Evolutionary conservation across 2,329 filamentous ascomycete species (phyloP).

Genomic region (Didymella arachidicola): DNA sequence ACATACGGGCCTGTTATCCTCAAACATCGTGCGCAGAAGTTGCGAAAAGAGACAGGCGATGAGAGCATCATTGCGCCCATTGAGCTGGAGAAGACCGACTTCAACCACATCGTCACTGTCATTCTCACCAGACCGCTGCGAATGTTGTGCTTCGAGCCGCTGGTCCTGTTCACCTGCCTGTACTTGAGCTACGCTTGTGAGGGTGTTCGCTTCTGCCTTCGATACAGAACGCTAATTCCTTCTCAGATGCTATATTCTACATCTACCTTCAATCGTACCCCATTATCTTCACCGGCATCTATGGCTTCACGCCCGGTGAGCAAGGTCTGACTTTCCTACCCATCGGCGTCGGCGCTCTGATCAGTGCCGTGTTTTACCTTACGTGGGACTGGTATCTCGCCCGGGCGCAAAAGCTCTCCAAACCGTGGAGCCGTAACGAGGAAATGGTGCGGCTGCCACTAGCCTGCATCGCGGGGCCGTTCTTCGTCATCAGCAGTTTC

Average conservation of each 20-base stretch:
- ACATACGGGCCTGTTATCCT: conserved; percentile 57
- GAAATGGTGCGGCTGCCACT: conserved; percentile 75
- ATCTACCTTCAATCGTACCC: conserved; percentile 80
- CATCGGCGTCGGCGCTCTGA: conserved; percentile 68
- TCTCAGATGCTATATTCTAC: conserved; percentile 63
- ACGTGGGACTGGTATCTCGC: conserved; percentile 69
- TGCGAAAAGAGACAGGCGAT: conserved; percentile 65
- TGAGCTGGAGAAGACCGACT: conserved; percentile 67
- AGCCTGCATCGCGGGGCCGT: conserved; percentile 73
- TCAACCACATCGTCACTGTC: conserved; percentile 69
- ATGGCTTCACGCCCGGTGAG: conserved; percentile 69
- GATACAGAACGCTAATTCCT: not conserved
- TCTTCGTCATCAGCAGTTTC: conserved; percentile 56
- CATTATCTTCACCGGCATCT: conserved; percentile 69
- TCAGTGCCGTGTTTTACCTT: conserved; percentile 69
- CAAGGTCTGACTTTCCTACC: conserved; percentile 74
- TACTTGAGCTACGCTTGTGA: conserved; percentile 69
- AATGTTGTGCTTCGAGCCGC: conserved; percentile 77
- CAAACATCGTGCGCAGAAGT: conserved; percentile 61
- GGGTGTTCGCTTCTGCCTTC: conserved; percentile 2
- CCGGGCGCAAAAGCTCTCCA: conserved; percentile 57
- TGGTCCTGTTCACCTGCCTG: conserved; percentile 75
- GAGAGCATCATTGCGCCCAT: conserved; percentile 65
- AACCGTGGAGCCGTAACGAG: conserved; percentile 67
- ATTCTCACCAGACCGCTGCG: conserved; percentile 74